A percentile compares a stretch with the other conserved stretches of the same genome.
Evolutionary conservation across 352 stramenopile genomes (phyloP).

Genomic region (Phytophthora tentaculata): DNA sequence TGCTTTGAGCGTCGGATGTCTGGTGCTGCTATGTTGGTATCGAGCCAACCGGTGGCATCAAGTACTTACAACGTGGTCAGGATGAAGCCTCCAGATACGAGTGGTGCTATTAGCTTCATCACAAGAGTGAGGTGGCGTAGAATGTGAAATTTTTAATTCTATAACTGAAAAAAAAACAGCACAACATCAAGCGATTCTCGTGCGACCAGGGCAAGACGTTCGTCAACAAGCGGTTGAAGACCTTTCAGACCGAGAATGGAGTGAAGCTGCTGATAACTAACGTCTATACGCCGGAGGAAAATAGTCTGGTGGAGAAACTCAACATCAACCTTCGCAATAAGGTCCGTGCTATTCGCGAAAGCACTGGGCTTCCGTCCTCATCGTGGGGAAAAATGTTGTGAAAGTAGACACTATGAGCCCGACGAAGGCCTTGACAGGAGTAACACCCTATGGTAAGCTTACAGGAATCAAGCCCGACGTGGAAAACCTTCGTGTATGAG

Average conservation of each 20-base stretch:
- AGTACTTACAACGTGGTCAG: background rate
- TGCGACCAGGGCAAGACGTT: background rate
- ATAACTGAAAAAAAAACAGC: background rate
- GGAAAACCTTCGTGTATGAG: background rate
- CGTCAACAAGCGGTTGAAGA: too few species aligned
- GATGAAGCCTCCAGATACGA: background rate
- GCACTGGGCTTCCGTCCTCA: background rate
- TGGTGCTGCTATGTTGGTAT: background rate
- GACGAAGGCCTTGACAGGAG: background rate
- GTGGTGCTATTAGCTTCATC: background rate
- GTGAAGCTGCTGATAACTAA: too few species aligned
- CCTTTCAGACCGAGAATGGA: too few species aligned
- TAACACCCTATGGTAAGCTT: background rate
- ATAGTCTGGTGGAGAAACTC: background rate
- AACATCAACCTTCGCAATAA: background rate
- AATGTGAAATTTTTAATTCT: background rate
- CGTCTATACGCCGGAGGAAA: background rate
- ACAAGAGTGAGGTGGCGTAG: background rate
- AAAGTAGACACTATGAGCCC: background rate
- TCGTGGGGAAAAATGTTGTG: background rate
- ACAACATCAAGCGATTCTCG: background rate
- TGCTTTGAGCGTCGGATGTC: background rate
- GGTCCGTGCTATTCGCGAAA: background rate
- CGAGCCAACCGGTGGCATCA: background rate
- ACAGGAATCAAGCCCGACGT: background rate